A percentile compares a stretch with the other conserved stretches of the same genome.
phyloP scores from a whole-genome alignment of 306 rosid species.

The Luffa aegyptiaca region DNA sequence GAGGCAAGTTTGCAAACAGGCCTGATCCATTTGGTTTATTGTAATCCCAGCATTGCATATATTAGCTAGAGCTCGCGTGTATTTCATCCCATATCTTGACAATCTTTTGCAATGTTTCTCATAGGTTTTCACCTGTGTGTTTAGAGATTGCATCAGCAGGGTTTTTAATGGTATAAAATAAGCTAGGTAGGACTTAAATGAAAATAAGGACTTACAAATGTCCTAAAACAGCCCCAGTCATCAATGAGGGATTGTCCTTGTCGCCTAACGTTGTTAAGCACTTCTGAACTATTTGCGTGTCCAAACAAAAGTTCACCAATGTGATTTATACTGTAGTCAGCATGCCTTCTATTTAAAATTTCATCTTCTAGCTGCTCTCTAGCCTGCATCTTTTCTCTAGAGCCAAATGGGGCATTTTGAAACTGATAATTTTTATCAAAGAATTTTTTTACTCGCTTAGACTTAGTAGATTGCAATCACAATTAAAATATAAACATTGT shows the following conservation, averaged over 20 bases:
- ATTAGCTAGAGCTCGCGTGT: slow-evolving; percentile 36
- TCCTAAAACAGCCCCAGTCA: slow-evolving; percentile 56
- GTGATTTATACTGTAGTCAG: slow-evolving; percentile 19
- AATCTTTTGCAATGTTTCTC: slow-evolving; percentile 27
- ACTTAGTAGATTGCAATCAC: not conserved
- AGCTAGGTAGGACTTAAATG: not conserved
- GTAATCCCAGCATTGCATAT: slow-evolving; percentile 34
- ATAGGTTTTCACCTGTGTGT: slow-evolving; percentile 18
- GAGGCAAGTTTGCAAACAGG: slow-evolving; percentile 29
- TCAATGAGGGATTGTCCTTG: slow-evolving; percentile 42
- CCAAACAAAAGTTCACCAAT: slow-evolving; percentile 41
- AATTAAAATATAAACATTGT: not conserved
- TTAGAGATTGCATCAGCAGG: not conserved
- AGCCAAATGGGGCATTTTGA: slow-evolving; percentile 27
- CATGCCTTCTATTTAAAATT: slow-evolving; percentile 21
- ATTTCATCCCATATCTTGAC: slow-evolving; percentile 31
- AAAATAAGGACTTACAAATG: slow-evolving; percentile 26
- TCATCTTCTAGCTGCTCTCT: slow-evolving; percentile 20
- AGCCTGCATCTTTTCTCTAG: slow-evolving; percentile 29
- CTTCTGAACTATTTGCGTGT: slow-evolving; percentile 6
- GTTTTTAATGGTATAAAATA: not conserved
- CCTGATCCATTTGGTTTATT: slow-evolving; percentile 13
- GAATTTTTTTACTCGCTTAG: not conserved
- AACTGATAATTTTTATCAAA: slow-evolving; percentile 13
- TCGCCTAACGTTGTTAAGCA: slow-evolving; percentile 26